phyloP scores from a whole-genome alignment of 139 green algal genomes.

The Yamagishiella unicocca region DNA sequence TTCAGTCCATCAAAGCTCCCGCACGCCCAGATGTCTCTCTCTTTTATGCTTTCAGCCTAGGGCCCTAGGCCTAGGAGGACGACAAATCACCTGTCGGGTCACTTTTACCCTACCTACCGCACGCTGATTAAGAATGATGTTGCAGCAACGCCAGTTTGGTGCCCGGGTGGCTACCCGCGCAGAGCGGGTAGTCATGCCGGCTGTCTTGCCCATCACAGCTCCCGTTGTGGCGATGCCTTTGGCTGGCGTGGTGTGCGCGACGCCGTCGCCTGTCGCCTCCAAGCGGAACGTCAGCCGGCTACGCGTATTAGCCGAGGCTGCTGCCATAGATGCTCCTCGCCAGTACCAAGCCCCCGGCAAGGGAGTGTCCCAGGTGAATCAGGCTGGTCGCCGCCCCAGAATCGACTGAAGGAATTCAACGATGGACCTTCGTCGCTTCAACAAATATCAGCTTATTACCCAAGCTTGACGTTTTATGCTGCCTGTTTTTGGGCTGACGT shows the following conservation, averaged over 20 bases:
- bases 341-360: constrained; percentile 48
- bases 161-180: background rate
- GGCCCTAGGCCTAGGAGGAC: no score
- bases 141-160: background rate
- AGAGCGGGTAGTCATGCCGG: background rate
- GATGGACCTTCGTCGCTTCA: no score
- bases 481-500: no score
- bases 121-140: constrained; percentile 6
- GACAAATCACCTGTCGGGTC: background rate
- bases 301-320: background rate
- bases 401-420: no score
- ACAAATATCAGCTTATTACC: no score
- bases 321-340: constrained; percentile 2
- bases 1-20: background rate
- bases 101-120: background rate
- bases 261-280: background rate
- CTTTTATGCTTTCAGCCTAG: background rate
- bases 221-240: background rate
- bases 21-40: background rate
- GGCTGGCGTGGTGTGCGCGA: background rate
- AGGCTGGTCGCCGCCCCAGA: background rate
- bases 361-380: constrained; percentile 47
- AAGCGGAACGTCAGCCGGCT: background rate
- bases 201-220: background rate
- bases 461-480: no score